Evolutionary conservation across 495 filamentous ascomycete species (phyloP).

Genomic region (Hypomontagnella submonticulosa): DNA sequence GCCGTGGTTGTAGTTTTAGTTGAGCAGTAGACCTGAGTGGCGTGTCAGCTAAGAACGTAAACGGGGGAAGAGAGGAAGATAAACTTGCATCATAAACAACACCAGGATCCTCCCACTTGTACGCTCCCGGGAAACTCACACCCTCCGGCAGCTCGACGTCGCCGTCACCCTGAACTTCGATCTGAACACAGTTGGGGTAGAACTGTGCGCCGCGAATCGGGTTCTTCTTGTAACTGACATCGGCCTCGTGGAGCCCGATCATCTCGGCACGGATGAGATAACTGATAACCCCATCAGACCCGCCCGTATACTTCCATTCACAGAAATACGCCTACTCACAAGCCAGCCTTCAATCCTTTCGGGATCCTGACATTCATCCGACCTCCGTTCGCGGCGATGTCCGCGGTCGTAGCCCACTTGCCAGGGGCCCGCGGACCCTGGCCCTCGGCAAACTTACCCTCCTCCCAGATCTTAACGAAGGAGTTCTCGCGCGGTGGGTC

Average conservation of each 20-base stretch:
- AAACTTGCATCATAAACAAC: slow-evolving; percentile 48
- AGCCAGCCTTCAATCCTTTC: slow-evolving; percentile 54
- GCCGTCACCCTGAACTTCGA: slow-evolving; percentile 55
- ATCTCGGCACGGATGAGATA: slow-evolving; percentile 61
- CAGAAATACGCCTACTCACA: slow-evolving; percentile 39
- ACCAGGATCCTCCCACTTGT: slow-evolving; percentile 49
- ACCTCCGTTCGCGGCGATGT: slow-evolving; percentile 55
- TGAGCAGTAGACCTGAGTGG: slow-evolving; percentile 45
- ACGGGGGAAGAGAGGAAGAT: not conserved
- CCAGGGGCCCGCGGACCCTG: slow-evolving; percentile 32
- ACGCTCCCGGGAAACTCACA: slow-evolving; percentile 50
- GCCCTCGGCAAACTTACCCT: slow-evolving; percentile 53
- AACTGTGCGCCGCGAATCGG: slow-evolving; percentile 57
- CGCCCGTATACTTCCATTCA: not conserved
- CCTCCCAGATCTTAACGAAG: slow-evolving; percentile 61
- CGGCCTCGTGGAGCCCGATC: slow-evolving; percentile 59
- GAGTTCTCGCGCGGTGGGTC: slow-evolving; percentile 55
- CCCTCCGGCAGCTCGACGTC: slow-evolving; percentile 46
- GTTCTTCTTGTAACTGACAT: slow-evolving; percentile 47
- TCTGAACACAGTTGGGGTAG: slow-evolving; percentile 59
- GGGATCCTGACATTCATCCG: slow-evolving; percentile 57
- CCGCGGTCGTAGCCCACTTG: slow-evolving; percentile 55
- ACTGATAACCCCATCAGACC: slow-evolving; percentile 7
- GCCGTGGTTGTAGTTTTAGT: slow-evolving; percentile 43
- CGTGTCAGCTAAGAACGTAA: slow-evolving; percentile 1